A percentile compares a stretch with the other conserved stretches of the same genome.
phyloP scores from a whole-genome alignment of 2,329 filamentous ascomycete species.

The Aulographum hederae region DNA sequence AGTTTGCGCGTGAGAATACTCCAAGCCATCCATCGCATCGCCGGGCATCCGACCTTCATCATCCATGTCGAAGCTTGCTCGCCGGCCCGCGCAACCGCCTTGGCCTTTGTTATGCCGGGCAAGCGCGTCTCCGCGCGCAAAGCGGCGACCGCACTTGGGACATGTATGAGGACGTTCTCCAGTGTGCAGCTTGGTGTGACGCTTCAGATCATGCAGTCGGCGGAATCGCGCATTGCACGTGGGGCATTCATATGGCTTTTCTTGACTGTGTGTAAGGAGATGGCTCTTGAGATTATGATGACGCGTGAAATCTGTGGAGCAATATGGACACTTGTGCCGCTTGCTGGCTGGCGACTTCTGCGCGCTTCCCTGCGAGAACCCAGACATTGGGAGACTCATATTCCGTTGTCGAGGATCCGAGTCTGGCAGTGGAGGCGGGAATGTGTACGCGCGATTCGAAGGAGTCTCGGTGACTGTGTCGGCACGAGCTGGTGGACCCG shows the following conservation, averaged over 20 bases:
- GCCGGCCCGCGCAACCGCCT: slow-evolving; percentile 81
- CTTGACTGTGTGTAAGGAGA: slow-evolving; percentile 90
- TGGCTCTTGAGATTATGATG: slow-evolving; percentile 98
- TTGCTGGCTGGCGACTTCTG: slow-evolving; percentile 60
- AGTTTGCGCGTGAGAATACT: slow-evolving; percentile 24
- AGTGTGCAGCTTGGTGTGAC: slow-evolving; percentile 90
- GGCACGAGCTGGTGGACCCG: slow-evolving; percentile 15
- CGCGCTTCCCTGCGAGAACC: slow-evolving; percentile 31
- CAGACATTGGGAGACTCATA: slow-evolving; percentile 38
- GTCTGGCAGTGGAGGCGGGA: slow-evolving; percentile 37
- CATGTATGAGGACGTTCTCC: slow-evolving; percentile 92
- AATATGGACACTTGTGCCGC: slow-evolving; percentile 93
- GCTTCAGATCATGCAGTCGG: slow-evolving; percentile 83
- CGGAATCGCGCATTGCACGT: slow-evolving; percentile 89
- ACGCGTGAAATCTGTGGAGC: slow-evolving; percentile 87
- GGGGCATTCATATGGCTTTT: slow-evolving; percentile 89
- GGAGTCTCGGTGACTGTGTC: slow-evolving; percentile 15
- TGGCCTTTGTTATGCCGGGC: slow-evolving; percentile 88
- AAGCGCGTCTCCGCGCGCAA: slow-evolving; percentile 85
- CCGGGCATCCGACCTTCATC: no score
- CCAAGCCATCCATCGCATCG: slow-evolving; percentile 45
- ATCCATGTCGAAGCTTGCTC: slow-evolving; percentile 52
- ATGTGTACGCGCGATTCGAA: slow-evolving; percentile 41
- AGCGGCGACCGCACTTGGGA: slow-evolving; percentile 83
- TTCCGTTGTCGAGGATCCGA: slow-evolving; percentile 34